A percentile compares a stretch with the other conserved stretches of the same genome.
Conservation (phyloP, 179 eudicot genomes). For the Sideroxylon spinosum region DNA sequence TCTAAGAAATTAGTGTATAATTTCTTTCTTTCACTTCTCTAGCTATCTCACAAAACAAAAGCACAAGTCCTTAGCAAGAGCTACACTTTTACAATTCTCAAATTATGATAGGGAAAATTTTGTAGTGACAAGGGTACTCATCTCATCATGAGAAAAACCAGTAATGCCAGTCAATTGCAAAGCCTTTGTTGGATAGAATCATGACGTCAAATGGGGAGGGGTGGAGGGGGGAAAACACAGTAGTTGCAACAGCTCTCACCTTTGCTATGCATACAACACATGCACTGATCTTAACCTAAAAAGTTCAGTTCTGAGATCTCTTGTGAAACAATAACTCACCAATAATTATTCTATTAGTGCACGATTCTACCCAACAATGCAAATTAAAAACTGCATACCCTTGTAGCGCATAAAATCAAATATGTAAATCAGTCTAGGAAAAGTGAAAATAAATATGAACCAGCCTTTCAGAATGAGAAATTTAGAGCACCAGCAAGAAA, state of each 20-base stretch:
- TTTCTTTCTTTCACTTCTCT: no score
- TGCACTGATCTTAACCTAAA: neutral
- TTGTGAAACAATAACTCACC: constrained; percentile 18
- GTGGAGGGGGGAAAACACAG: neutral
- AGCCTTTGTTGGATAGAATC: no score
- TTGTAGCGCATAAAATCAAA: neutral
- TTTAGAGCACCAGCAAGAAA: neutral
- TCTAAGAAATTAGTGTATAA: no score
- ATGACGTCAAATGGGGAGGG: no score
- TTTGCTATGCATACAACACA: neutral
- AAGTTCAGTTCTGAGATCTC: constrained; percentile 1
- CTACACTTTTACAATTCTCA: no score
- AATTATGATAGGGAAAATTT: no score
- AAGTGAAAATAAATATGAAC: neutral
- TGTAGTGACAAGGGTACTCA: no score
- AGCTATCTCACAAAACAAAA: no score
- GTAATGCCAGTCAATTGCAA: no score
- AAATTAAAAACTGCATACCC: neutral
- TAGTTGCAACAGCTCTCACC: neutral
- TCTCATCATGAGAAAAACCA: no score
- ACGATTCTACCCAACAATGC: neutral
- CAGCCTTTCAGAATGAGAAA: neutral
- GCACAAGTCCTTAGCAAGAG: no score
- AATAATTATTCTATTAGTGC: neutral
- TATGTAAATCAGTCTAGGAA: neutral